A percentile compares a stretch with the other conserved stretches of the same genome.
Evolutionary conservation across 2,329 filamentous ascomycete genomes (phyloP).

Genomic region (Lasiodiplodia sp.): DNA sequence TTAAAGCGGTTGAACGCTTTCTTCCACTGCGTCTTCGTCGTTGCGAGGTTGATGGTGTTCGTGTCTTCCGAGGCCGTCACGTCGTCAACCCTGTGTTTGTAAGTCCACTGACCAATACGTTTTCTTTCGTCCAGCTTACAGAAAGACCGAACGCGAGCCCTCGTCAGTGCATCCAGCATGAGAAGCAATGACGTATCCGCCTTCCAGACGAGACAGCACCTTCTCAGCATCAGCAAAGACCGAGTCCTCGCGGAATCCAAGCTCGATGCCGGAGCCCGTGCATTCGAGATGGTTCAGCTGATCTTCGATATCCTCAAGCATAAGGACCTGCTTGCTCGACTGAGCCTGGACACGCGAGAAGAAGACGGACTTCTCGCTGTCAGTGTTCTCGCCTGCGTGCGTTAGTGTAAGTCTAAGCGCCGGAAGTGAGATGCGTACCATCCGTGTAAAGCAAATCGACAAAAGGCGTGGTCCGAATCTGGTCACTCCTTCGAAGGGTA

Average conservation of each 20-base stretch:
- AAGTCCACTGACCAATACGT: background rate
- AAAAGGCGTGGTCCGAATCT: slow-evolving; percentile 40
- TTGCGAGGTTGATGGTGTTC: slow-evolving; percentile 38
- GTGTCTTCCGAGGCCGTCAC: slow-evolving; percentile 37
- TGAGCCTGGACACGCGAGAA: slow-evolving; percentile 44
- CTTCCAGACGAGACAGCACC: slow-evolving; percentile 36
- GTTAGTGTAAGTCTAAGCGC: slow-evolving; percentile 30
- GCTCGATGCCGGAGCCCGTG: slow-evolving; percentile 36
- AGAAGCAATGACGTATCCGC: slow-evolving; percentile 47
- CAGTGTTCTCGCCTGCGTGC: slow-evolving; percentile 37
- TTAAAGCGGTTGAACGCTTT: slow-evolving; percentile 41
- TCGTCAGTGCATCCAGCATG: slow-evolving; percentile 46
- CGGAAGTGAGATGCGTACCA: slow-evolving; percentile 33
- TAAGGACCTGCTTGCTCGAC: slow-evolving; percentile 43
- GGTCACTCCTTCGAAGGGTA: slow-evolving; percentile 37
- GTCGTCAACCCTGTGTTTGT: slow-evolving; percentile 36
- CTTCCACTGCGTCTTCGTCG: slow-evolving; percentile 39
- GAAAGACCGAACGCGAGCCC: slow-evolving; percentile 45
- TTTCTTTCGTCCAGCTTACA: slow-evolving; percentile 34
- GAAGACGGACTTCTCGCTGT: slow-evolving; percentile 38
- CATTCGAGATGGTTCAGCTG: slow-evolving; percentile 43
- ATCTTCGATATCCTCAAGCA: slow-evolving; percentile 48
- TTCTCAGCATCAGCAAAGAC: slow-evolving; percentile 39
- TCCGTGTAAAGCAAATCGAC: slow-evolving; percentile 44
- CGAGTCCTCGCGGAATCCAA: slow-evolving; percentile 40